Evolutionary conservation across 2,329 filamentous ascomycete species (phyloP).

Genomic region (Fusarium burgessii): DNA sequence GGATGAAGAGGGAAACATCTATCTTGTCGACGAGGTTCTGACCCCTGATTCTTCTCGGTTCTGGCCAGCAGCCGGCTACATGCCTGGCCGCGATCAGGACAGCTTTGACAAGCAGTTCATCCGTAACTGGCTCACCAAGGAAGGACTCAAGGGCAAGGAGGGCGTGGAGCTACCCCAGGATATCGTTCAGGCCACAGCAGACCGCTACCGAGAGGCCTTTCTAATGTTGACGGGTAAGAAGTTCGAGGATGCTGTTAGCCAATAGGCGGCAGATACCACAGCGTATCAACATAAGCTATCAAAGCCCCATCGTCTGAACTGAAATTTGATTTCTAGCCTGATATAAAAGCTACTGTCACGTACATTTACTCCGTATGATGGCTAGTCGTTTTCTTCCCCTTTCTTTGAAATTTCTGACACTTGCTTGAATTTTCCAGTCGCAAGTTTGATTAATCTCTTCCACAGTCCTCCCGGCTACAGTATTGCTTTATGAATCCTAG

Average conservation of each 20-base stretch:
- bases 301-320: conserved; percentile 10
- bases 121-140: conserved; percentile 80
- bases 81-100: conserved; percentile 76
- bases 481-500: conserved; percentile 32
- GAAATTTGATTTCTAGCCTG: conserved; percentile 33
- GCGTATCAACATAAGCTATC: conserved; percentile 3
- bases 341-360: conserved; percentile 1
- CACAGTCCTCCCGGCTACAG: neutral
- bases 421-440: neutral
- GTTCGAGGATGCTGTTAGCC: conserved; percentile 50
- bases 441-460: neutral
- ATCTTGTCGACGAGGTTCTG: conserved; percentile 45
- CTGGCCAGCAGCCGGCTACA: conserved; percentile 76
- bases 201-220: conserved; percentile 82
- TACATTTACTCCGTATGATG: neutral
- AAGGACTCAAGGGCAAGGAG: conserved; percentile 65
- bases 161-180: conserved; percentile 74
- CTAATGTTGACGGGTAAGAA: conserved; percentile 71
- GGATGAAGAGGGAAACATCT: conserved; percentile 47
- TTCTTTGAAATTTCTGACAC: conserved; percentile 19
- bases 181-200: conserved; percentile 73
- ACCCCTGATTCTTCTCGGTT: conserved; percentile 78
- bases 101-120: conserved; percentile 91
- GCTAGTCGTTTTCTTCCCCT: neutral
- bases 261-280: conserved; percentile 13